Base-by-base conservation (phyloP, 1,139 yeast genomes). In the Geotrichum carabidarum region DNA sequence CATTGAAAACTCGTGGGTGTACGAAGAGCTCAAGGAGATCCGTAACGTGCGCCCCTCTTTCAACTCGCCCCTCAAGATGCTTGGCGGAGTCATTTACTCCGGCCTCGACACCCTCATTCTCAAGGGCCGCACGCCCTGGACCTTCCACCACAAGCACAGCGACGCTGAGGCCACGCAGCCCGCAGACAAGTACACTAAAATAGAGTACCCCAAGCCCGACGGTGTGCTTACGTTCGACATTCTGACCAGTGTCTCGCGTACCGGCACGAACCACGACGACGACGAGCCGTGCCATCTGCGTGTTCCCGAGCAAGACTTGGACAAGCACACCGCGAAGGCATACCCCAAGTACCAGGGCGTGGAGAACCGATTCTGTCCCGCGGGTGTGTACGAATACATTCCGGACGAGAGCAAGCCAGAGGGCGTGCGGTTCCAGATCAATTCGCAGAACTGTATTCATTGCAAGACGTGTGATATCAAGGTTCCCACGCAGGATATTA, bases 401-500 rank as follows among this genome's bases (percentile, higher is more conserved):
- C 85, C 85, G 58, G 94, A 86, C 65, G 82, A 79, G 52, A 67
- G 67, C 12, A 78, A 80, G 54, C 66, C 69, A 7, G 66, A 70
- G 6, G 94, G 94, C 3, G 95, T 89, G 34, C 79, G 82, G 65
- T 91, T 93, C 73, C 94, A 89, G 69, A 91, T 93, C 70, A 93
- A 93, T 72, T 80, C 95, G 22, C 99, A 93, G 71, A 93, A 93
- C 72, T 93, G 99, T 74, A 90, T 93, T 61, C 99, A 93, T 71
- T 93, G 99, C 74, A 93, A 93, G 73, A 91, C 98, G 12, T 93
- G 99, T 75, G 99, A 93, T 71, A 93, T 93, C 69, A 93, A 93
- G 72, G 94, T 86, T 14, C 99, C 99, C 8, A 78, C 89, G 0
- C 97, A 91, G 72, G 97, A 91, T 68, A 93, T 93, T 60, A 79